Conservation (phyloP, 208 protist species). For the Kentomonas sorsogonicus region DNA sequence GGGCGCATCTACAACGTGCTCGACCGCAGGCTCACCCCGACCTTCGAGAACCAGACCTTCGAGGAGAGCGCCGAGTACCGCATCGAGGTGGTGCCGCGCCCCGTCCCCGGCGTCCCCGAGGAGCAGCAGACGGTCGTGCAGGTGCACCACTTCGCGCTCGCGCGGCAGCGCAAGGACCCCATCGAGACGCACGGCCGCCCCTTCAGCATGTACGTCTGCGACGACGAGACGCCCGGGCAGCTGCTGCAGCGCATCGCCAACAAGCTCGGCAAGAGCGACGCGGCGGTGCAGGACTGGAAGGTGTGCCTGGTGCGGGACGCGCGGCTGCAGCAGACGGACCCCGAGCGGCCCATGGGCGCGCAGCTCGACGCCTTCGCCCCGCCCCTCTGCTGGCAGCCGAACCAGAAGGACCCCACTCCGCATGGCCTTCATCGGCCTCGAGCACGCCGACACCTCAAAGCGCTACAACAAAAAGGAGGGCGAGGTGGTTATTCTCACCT, state of each 20-base stretch:
- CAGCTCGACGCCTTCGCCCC: constrained; percentile 56
- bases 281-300: constrained; percentile 80
- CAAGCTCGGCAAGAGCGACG: constrained; percentile 67
- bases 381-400: constrained; percentile 44
- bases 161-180: constrained; percentile 47
- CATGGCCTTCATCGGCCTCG: constrained; percentile 78
- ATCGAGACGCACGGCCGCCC: constrained; percentile 82
- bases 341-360: constrained; percentile 50
- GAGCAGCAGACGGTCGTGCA: constrained; percentile 59
- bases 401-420: constrained; percentile 56
- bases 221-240: constrained; percentile 43
- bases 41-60: constrained; percentile 73
- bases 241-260: constrained; percentile 60
- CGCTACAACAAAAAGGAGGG: constrained; percentile 45
- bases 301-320: constrained; percentile 72
- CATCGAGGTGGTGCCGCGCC: constrained; percentile 64
- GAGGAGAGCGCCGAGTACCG: constrained; percentile 87
- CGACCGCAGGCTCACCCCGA: constrained; percentile 52
- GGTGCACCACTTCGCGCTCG: constrained; percentile 76
- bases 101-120: constrained; percentile 32
- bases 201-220: constrained; percentile 72
- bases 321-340: constrained; percentile 50
- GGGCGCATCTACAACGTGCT: constrained; percentile 82
- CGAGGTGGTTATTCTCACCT: constrained; percentile 80
- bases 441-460: constrained; percentile 69